Evolutionary conservation across 2,329 filamentous ascomycete genomes (phyloP).

Genomic region (Penicillium vulpinum): DNA sequence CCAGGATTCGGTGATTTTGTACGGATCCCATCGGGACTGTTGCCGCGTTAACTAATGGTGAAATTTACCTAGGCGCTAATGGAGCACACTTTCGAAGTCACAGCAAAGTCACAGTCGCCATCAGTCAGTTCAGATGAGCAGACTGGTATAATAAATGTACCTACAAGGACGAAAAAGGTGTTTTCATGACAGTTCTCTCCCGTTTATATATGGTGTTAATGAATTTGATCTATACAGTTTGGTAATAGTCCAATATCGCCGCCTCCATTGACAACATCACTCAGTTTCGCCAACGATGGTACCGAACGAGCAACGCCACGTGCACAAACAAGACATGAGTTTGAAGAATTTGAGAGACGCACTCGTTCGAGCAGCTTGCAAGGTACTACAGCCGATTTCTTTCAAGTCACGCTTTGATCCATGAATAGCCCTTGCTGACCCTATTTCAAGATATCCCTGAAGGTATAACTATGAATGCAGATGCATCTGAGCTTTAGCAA

Average conservation of each 20-base stretch:
- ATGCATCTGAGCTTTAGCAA: conserved; percentile 21
- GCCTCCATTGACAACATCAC: conserved; percentile 72
- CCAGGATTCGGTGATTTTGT: conserved; percentile 81
- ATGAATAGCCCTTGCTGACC: conserved; percentile 12
- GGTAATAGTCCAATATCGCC: conserved; percentile 56
- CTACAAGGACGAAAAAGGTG: conserved; percentile 19
- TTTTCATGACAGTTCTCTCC: neutral
- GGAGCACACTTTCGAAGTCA: conserved; percentile 1
- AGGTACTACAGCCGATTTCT: conserved; percentile 55
- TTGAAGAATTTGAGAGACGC: conserved; percentile 56
- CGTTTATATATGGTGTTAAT: neutral
- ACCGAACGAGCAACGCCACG: conserved; percentile 72
- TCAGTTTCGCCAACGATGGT: conserved; percentile 66
- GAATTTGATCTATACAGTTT: conserved; percentile 24
- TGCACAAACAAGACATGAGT: conserved; percentile 78
- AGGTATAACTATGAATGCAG: conserved; percentile 19
- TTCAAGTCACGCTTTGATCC: conserved; percentile 22
- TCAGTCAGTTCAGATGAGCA: conserved; percentile 11
- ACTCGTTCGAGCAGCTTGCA: conserved; percentile 72
- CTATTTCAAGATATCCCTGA: conserved; percentile 35
- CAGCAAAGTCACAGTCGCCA: conserved; percentile 15
- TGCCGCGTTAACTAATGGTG: conserved; percentile 1
- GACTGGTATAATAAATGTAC: neutral
- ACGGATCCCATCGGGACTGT: conserved; percentile 30
- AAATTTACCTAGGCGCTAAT: conserved; percentile 5